Percentiles rank a stretch among this genome's conserved stretches.
Evolutionary conservation across 768 basidiomycete genomes (phyloP).

Genomic region (Galerina marginata): DNA sequence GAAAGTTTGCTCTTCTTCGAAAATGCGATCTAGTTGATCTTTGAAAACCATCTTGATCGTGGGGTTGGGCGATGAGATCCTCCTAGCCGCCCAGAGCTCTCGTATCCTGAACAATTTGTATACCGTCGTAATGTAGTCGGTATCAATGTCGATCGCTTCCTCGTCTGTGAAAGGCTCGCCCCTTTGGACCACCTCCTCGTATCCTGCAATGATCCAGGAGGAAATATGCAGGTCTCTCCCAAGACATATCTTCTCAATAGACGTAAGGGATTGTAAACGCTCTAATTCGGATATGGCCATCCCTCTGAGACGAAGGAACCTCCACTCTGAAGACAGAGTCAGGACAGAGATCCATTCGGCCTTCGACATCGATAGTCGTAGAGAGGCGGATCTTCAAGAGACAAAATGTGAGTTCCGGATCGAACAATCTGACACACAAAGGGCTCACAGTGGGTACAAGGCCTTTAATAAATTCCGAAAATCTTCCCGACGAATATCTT

Average conservation of each 20-base stretch:
- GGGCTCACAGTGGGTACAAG: slow-evolving; percentile 17
- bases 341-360: slow-evolving; percentile 45
- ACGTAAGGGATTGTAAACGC: neutral
- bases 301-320: slow-evolving; percentile 32
- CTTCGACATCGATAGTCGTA: slow-evolving; percentile 11
- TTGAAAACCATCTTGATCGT: neutral
- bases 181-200: slow-evolving; percentile 1
- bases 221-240: slow-evolving; percentile 6
- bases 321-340: slow-evolving; percentile 46
- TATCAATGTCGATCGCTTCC: slow-evolving; percentile 14
- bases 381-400: neutral
- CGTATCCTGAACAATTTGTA: slow-evolving; percentile 8
- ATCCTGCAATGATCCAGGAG: slow-evolving; percentile 12
- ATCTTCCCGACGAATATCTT: slow-evolving; percentile 2
- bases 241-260: slow-evolving; percentile 2
- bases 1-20: neutral
- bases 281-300: slow-evolving; percentile 18
- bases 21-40: neutral
- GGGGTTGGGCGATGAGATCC: neutral
- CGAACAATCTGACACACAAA: neutral
- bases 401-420: neutral
- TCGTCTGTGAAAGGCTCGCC: slow-evolving; percentile 6
- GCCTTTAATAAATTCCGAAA: slow-evolving; percentile 17
- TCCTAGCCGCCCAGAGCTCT: neutral
- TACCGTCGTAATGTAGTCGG: slow-evolving; percentile 2